Conservation (phyloP, 805 yeast species). For the Millerozyma miso region DNA sequence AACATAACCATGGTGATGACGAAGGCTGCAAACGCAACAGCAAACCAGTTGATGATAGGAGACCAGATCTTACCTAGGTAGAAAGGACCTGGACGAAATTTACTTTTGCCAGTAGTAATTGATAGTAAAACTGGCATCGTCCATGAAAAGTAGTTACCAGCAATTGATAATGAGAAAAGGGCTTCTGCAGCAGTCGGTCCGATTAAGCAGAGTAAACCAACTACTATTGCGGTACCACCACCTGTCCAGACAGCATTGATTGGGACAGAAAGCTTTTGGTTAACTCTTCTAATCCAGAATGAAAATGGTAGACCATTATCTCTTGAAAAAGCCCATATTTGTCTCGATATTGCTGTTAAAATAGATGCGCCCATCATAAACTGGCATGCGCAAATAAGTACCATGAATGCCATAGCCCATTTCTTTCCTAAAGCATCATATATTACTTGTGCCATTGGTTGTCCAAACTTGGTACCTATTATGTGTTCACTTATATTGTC, state of each 20-base stretch:
- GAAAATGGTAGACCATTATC: slow-evolving; percentile 28
- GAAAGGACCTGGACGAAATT: slow-evolving; percentile 61
- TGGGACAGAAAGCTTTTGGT: slow-evolving; percentile 21
- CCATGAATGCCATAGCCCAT: slow-evolving; percentile 28
- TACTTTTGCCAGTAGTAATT: slow-evolving; percentile 42
- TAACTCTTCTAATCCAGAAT: slow-evolving; percentile 21
- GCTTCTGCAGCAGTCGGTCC: slow-evolving; percentile 43
- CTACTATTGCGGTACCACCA: slow-evolving; percentile 27
- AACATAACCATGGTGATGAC: slow-evolving; percentile 37
- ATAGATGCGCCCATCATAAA: slow-evolving; percentile 31
- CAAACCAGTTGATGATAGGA: slow-evolving; percentile 40
- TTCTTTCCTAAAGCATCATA: slow-evolving; percentile 26
- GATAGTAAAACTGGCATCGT: slow-evolving; percentile 50
- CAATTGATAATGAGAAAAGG: slow-evolving; percentile 38
- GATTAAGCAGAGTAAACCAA: slow-evolving; percentile 38
- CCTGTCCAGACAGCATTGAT: slow-evolving; percentile 29
- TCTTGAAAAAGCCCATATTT: slow-evolving; percentile 29
- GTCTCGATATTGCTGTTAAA: slow-evolving; percentile 24
- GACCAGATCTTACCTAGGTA: slow-evolving; percentile 50
- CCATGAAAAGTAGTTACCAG: slow-evolving; percentile 43
- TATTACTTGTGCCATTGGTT: slow-evolving; percentile 28
- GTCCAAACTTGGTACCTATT: slow-evolving; percentile 19
- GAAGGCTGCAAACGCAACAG: slow-evolving; percentile 27
- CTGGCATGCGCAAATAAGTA: slow-evolving; percentile 24
- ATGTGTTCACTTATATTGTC: slow-evolving; percentile 18